Base-by-base conservation (phyloP, 148 eudicot genomes). In the Oxyria digyna region DNA sequence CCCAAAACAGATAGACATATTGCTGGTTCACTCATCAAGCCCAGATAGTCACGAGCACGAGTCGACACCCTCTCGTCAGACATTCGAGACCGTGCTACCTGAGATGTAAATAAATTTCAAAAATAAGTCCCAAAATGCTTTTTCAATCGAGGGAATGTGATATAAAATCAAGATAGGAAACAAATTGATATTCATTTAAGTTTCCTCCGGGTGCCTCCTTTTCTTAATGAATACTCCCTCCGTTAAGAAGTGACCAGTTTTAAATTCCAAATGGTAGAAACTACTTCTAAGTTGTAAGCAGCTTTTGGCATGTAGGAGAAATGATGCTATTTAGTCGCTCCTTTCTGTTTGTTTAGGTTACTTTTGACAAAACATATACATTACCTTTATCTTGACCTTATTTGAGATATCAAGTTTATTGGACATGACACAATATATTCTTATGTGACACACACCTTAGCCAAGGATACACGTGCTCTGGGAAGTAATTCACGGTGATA, bases 1-100 rank as follows among this genome's bases (percentile, higher is more conserved):
- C 97, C 97, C 81, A 95, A 77, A 42, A 95, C 83, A 46, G 97
- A 95, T 74, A 83, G 73, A 72, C 96, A 85, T 46, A 95, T 81
- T 23, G 93, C 97, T 62, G 99, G 97, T 69, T 95, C 99, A 73
- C 85, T 87, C 88, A 95, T 88, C 74, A 95, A 75, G 26, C 96
- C 93, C 83, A 95, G 78, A 74, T 83, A 95, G 79, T 95, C 97
- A 78, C 82, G 89, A 69, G 99, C 97, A 41, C 94, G 91, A 74
- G 81, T 84, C 84, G 87, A 85, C 31, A 95, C 97, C 84, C 96
- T 88, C 29, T 80, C 81, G 75, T 94, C 93, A 46, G 96, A 87
- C 38, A 85, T 75, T 68, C 82, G 86, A 75, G 97, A 95, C 66
- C 93, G 93, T 42, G 93, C 99, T 59, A 91, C 99, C 99, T 94